phyloP scores from a whole-genome alignment of 148 eudicot genomes.

The Persicaria tinctoria region DNA sequence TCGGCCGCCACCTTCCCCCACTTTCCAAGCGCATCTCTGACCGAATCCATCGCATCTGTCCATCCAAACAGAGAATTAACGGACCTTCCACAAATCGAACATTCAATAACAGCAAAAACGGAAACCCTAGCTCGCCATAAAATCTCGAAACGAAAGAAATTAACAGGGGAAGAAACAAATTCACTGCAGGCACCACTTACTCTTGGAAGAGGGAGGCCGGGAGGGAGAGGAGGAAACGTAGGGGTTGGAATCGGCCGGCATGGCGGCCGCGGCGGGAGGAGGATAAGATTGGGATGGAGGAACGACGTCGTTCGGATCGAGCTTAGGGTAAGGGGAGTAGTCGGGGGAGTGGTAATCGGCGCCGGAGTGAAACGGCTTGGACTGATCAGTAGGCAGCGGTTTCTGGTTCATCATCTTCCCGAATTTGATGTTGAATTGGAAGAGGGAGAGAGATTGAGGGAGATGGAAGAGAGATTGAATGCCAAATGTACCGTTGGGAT shows the following conservation, averaged over 20 bases:
- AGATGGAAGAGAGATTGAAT: conserved; percentile 15
- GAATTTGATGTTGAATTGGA: background rate
- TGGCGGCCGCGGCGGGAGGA: conserved; percentile 29
- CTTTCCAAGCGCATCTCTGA: conserved; percentile 71
- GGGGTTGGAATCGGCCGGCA: conserved; percentile 78
- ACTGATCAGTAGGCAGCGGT: conserved; percentile 7
- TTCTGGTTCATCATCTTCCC: conserved; percentile 14
- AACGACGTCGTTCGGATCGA: conserved; percentile 58
- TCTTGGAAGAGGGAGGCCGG: conserved; percentile 35
- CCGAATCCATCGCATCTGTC: conserved; percentile 56
- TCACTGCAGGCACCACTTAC: conserved; percentile 21
- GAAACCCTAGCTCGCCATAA: conserved; percentile 7
- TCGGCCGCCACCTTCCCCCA: conserved; percentile 90
- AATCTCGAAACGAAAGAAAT: background rate
- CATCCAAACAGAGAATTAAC: background rate
- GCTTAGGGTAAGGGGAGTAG: conserved; percentile 68
- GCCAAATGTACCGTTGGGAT: background rate
- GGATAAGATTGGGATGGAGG: conserved; percentile 43
- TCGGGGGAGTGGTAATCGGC: conserved; percentile 32
- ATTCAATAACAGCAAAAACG: background rate
- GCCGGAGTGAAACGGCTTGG: background rate
- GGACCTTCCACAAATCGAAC: background rate
- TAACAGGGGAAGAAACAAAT: background rate
- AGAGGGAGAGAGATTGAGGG: background rate
- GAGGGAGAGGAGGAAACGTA: conserved; percentile 58